These are phyloP conservation scores for Amauroascus niger DNA, from an alignment of 2,329 filamentous ascomycete genomes.

Conservation along the genomic window DNA sequence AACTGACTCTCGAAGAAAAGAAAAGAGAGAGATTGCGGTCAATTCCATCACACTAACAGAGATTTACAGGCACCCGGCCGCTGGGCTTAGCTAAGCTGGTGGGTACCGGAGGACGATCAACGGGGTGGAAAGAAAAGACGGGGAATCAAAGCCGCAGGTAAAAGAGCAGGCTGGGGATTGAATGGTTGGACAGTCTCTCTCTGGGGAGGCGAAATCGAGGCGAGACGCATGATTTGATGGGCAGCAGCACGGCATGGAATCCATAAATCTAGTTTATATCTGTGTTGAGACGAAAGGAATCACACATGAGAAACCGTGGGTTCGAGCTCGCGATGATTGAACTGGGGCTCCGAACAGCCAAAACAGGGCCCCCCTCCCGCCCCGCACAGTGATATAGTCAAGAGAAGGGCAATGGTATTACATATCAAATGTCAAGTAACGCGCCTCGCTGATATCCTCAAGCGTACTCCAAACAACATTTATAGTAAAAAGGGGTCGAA, in stretches of 20 bases:
- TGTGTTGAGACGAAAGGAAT: not conserved
- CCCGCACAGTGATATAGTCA: not conserved
- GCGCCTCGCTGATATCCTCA: not conserved
- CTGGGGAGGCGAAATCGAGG: not conserved
- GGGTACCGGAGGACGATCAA: not conserved
- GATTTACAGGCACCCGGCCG: not conserved
- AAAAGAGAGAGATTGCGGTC: not conserved
- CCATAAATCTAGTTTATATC: not conserved
- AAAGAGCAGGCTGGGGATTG: not conserved
- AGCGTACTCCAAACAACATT: not conserved
- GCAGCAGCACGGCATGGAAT: not conserved
- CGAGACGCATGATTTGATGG: not conserved
- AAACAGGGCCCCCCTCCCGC: not conserved
- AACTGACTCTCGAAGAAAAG: not conserved
- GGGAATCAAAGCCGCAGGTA: not conserved
- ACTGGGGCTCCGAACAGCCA: not conserved
- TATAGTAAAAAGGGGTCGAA: not conserved
- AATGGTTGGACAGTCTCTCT: not conserved
- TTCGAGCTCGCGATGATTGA: not conserved
- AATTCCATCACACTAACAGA: slow-evolving; percentile 1
- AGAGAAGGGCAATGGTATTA: not conserved
- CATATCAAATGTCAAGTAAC: not conserved
- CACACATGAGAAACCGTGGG: not conserved
- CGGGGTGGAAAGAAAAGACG: no score
- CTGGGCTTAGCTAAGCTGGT: slow-evolving; percentile 8